These are phyloP conservation scores for Trichophyton schoenleinii DNA, from an alignment of 2,329 filamentous ascomycete species.

Conservation along the genomic window DNA sequence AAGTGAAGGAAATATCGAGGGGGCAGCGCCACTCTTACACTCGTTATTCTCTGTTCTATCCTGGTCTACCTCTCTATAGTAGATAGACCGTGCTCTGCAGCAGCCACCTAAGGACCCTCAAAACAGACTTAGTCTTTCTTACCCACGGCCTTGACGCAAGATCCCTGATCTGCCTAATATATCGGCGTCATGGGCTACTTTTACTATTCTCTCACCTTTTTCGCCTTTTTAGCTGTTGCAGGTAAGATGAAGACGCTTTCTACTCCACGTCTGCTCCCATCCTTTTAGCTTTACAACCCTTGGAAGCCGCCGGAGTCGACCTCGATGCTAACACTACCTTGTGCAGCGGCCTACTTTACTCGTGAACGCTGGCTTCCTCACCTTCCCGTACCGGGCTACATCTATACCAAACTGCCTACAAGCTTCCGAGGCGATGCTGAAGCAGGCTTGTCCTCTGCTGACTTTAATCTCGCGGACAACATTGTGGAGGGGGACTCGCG, in stretches of 20 bases:
- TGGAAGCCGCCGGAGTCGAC: neutral
- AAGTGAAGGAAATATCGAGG: neutral
- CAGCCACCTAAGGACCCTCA: neutral
- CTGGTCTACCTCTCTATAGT: neutral
- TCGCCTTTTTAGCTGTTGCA: constrained; percentile 59
- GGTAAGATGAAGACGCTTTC: constrained; percentile 33
- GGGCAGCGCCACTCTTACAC: neutral
- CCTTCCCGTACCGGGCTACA: constrained; percentile 52
- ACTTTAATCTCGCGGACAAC: constrained; percentile 74
- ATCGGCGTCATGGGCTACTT: constrained; percentile 57
- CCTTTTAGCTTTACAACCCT: neutral
- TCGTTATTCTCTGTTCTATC: neutral
- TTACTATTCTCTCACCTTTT: constrained; percentile 63
- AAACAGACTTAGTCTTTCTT: neutral
- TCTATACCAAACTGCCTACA: constrained; percentile 65
- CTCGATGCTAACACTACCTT: neutral
- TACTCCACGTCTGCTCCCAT: neutral
- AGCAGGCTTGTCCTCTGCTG: constrained; percentile 66
- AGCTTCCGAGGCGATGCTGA: constrained; percentile 78
- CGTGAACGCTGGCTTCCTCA: constrained; percentile 63
- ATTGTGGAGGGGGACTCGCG: constrained; percentile 66
- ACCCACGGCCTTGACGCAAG: neutral
- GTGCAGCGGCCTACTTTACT: constrained; percentile 61
- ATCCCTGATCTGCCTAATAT: neutral
- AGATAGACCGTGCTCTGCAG: neutral